These are phyloP conservation scores for Myxozyma mucilagina DNA, from an alignment of 805 yeast genomes.

Conservation along the genomic window DNA sequence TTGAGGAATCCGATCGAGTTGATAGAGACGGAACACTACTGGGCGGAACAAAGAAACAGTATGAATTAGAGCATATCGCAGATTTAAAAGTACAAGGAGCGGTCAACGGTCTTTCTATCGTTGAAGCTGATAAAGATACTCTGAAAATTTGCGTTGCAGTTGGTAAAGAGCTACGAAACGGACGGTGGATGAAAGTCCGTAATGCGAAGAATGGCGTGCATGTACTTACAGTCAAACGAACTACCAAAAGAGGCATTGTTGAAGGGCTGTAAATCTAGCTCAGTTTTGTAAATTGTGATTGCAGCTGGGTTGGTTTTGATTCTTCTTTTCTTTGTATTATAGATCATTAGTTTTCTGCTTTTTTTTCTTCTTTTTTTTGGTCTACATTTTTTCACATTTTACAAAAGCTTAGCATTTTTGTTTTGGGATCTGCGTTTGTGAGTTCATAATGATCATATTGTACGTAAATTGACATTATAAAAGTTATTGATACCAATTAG, in stretches of 20 bases:
- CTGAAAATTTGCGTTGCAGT: conserved; percentile 19
- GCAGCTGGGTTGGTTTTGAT: no score
- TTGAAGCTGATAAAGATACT: conserved; percentile 15
- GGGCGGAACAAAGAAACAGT: conserved; percentile 12
- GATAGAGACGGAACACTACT: conserved; percentile 10
- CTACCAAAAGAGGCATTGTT: conserved; percentile 1
- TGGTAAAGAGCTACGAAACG: conserved; percentile 24
- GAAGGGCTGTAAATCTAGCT: not conserved
- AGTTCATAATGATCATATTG: not conserved
- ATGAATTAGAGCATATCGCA: conserved; percentile 17
- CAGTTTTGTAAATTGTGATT: no score
- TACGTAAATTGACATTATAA: not conserved
- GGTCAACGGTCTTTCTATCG: conserved; percentile 23
- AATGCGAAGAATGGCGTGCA: conserved; percentile 18
- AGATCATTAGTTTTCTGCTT: no score
- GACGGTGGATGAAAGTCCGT: conserved; percentile 20
- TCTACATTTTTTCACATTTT: no score
- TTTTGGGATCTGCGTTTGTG: not conserved
- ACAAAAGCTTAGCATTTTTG: conserved; percentile 4
- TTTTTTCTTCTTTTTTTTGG: no score
- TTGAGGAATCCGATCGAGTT: conserved; percentile 9
- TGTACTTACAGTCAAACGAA: conserved; percentile 15
- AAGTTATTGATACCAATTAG: not conserved
- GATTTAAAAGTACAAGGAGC: conserved; percentile 19
- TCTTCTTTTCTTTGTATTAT: no score